Evolutionary conservation across 345 rosid species (phyloP).

Genomic region (Populus euphratica): DNA sequence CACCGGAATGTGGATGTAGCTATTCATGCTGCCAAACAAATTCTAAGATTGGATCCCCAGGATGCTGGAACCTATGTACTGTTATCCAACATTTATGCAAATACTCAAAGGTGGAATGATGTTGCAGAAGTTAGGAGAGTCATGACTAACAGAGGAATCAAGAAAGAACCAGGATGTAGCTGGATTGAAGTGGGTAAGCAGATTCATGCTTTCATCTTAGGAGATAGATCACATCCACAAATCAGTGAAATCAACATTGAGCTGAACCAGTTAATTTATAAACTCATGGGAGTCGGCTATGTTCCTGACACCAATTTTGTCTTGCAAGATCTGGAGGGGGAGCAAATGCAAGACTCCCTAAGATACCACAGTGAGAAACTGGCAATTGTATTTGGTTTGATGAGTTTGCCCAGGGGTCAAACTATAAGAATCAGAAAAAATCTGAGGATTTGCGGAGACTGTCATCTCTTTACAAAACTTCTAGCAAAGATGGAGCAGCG

Average conservation of each 20-base stretch:
- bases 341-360: slow-evolving; percentile 62
- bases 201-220: slow-evolving; percentile 60
- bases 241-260: slow-evolving; percentile 36
- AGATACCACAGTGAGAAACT: slow-evolving; percentile 65
- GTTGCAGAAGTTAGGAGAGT: slow-evolving; percentile 45
- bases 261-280: slow-evolving; percentile 38
- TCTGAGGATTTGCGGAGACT: slow-evolving; percentile 65
- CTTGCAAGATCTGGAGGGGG: slow-evolving; percentile 66
- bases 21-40: slow-evolving; percentile 49
- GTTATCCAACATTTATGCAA: slow-evolving; percentile 71
- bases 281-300: slow-evolving; percentile 48
- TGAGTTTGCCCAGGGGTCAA: slow-evolving; percentile 28
- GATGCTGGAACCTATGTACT: slow-evolving; percentile 64
- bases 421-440: slow-evolving; percentile 61
- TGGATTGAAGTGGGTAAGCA: slow-evolving; percentile 66
- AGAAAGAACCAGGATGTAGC: slow-evolving; percentile 70
- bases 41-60: slow-evolving; percentile 50
- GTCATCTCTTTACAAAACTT: slow-evolving; percentile 61
- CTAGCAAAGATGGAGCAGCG: slow-evolving; percentile 48
- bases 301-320: slow-evolving; percentile 62
- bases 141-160: slow-evolving; percentile 49
- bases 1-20: slow-evolving; percentile 55
- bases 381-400: slow-evolving; percentile 51
- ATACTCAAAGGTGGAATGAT: slow-evolving; percentile 56
- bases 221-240: slow-evolving; percentile 61